These are phyloP conservation scores for Fonticula alba DNA, from an alignment of 78 protist species.

Conservation along the genomic window DNA sequence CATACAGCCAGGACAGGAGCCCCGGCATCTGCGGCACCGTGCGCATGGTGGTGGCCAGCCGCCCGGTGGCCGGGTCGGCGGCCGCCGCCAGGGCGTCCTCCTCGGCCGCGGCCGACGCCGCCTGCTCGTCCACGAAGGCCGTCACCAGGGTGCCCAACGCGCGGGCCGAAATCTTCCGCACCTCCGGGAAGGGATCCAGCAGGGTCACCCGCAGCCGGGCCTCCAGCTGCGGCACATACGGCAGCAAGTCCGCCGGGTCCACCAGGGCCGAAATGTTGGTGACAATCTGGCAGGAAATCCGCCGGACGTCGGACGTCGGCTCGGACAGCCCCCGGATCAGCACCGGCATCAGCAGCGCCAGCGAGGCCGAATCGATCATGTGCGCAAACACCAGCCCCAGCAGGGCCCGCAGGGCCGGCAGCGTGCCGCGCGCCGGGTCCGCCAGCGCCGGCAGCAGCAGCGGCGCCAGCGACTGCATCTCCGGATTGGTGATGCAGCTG, in stretches of 20 bases:
- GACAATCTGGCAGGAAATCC: conserved; percentile 45
- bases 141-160: conserved; percentile 48
- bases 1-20: conserved; percentile 51
- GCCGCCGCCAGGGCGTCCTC: not conserved
- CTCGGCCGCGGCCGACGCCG: too few species aligned
- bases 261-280: conserved; percentile 42
- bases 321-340: conserved; percentile 61
- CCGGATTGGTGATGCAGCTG: conserved; percentile 76
- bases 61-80: not conserved
- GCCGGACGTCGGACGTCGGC: conserved; percentile 39
- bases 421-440: conserved; percentile 44
- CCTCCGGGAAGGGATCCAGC: conserved; percentile 67
- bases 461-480: conserved; percentile 52
- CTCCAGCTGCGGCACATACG: conserved; percentile 44
- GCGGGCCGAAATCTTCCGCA: conserved; percentile 36
- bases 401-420: conserved; percentile 45
- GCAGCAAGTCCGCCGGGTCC: conserved; percentile 50
- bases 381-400: conserved; percentile 58
- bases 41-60: conserved; percentile 23
- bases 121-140: not conserved
- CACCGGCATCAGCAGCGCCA: conserved; percentile 80
- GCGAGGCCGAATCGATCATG: conserved; percentile 82
- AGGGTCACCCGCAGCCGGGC: conserved; percentile 34
- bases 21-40: conserved; percentile 25
- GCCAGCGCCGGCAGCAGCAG: conserved; percentile 50